Base-by-base conservation (phyloP, 2,329 filamentous ascomycete genomes). In the Coleophoma cylindrospora region DNA sequence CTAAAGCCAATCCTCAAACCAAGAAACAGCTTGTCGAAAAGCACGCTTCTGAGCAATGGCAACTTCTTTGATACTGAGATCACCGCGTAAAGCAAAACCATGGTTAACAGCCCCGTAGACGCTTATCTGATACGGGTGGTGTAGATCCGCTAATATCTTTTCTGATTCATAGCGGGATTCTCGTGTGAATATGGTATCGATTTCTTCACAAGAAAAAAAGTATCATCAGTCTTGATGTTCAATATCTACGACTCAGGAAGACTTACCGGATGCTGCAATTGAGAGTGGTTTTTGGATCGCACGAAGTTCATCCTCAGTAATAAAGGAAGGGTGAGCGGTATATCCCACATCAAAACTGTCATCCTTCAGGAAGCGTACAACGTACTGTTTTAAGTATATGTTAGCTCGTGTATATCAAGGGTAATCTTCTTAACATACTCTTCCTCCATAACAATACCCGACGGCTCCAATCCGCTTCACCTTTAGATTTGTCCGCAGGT, bases 31-130 rank as follows among this genome's bases (percentile, higher is more conserved):
- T 73, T 92, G 88, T 57, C 74, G 60, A 64, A 91, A 91, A 3
- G 88, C 87, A 68, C 84, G 80, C 69, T 92, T 86, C 75, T 89
- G 90, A 41, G 86, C 84, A 59, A 77, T 89, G 65, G 77, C 80
- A 60, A 77, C 66, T 45, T 72, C 58, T 64, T 74, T 76, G 55
- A 82, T 75, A 54, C 61, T 74, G 40, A 78, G 54, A 62, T 91
- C 85, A 12, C 54, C 48, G 49, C 87, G 79, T 2, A 89, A 83
- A 12, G 83, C 76, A 61, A 92, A 94, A 0, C 89, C 88, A 67
- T 92, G 89, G 51, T 70, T 69, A 17, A 88, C 82, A 48, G 80
- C 80, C 3, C 80, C 81, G 73, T 81, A 91, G 9, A 92, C 72
- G 66, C 77, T 86, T 66, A 92, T 84, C 70, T 91, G 87, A 70